A percentile compares a stretch with the other conserved stretches of the same genome.
Conservation (phyloP, 1,139 yeast genomes). For the Wickerhamiella infanticola region DNA sequence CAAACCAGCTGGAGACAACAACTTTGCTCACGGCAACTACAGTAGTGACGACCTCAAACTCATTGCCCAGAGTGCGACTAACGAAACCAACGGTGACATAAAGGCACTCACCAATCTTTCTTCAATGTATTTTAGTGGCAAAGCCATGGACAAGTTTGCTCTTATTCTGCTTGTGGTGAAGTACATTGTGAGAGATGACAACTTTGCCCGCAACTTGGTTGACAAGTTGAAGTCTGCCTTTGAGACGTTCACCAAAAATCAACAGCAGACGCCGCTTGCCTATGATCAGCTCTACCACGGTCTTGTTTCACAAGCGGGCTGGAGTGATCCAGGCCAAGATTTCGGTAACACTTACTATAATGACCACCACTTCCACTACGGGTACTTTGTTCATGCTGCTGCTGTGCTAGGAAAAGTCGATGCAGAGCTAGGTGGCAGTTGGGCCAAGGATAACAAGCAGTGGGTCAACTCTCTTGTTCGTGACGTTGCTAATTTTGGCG, state of each 20-base stretch:
- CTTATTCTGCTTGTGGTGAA: conserved; percentile 46
- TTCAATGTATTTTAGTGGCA: conserved; percentile 54
- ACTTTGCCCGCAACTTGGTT: conserved; percentile 34
- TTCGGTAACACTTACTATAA: conserved; percentile 58
- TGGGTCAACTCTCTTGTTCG: conserved; percentile 55
- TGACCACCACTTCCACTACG: conserved; percentile 74
- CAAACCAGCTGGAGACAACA: conserved; percentile 21
- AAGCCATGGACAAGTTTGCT: conserved; percentile 58
- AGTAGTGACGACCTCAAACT: conserved; percentile 30
- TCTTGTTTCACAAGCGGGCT: conserved; percentile 38
- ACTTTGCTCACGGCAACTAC: conserved; percentile 24
- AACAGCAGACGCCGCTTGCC: conserved; percentile 43
- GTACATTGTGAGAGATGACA: conserved; percentile 24
- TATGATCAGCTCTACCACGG: conserved; percentile 59
- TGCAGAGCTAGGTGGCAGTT: conserved; percentile 40
- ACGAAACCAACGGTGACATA: conserved; percentile 41
- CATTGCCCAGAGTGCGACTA: conserved; percentile 37
- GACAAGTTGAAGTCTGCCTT: conserved; percentile 39
- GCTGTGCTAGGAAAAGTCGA: conserved; percentile 60
- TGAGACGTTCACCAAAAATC: conserved; percentile 33
- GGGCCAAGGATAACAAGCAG: conserved; percentile 48
- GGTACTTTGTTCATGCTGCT: conserved; percentile 63
- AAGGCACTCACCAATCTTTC: conserved; percentile 32
- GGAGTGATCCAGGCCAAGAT: conserved; percentile 38
- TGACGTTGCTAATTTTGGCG: conserved; percentile 64